Evolutionary conservation across 2,329 filamentous ascomycete species (phyloP).

Genomic region (Epichloe bromicola): DNA sequence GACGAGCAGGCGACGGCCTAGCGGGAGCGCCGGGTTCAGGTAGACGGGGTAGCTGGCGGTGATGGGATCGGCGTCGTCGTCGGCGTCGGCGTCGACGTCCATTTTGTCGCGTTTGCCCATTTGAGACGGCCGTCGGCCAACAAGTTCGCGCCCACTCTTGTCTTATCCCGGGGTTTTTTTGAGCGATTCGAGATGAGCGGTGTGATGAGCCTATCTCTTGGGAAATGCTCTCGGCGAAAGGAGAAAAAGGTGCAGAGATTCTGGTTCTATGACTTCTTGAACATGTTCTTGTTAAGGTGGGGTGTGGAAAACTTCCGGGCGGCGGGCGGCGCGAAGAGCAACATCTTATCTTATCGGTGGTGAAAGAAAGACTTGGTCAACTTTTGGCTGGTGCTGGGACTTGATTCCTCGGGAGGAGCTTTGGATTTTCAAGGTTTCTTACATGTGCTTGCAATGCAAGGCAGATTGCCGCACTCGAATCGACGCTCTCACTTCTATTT

Average conservation of each 20-base stretch:
- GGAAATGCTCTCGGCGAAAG: too few relatives aligned
- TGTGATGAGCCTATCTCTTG: too few relatives aligned
- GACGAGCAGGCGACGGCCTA: constrained; percentile 56
- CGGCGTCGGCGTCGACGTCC: constrained; percentile 16
- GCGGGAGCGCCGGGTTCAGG: constrained; percentile 59
- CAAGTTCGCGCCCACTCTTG: background rate
- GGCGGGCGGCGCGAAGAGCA: background rate
- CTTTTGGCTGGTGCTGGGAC: background rate
- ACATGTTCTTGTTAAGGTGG: background rate
- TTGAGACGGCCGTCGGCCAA: background rate
- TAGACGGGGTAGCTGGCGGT: constrained; percentile 71
- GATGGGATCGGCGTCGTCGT: constrained; percentile 53
- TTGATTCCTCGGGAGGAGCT: too few relatives aligned
- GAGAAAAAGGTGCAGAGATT: too few relatives aligned
- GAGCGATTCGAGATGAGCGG: background rate
- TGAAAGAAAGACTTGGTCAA: background rate
- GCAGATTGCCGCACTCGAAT: too few relatives aligned
- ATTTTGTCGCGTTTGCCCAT: constrained; percentile 9
- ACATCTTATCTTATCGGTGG: constrained; percentile 3
- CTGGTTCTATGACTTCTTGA: too few relatives aligned
- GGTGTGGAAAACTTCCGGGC: constrained; percentile 1
- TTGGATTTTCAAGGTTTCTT: too few relatives aligned
- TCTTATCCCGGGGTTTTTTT: too few relatives aligned
- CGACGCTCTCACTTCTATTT: too few relatives aligned
- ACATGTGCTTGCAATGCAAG: too few relatives aligned